Evolutionary conservation across 2,329 filamentous ascomycete genomes (phyloP).

Genomic region (Lachnellula arida): DNA sequence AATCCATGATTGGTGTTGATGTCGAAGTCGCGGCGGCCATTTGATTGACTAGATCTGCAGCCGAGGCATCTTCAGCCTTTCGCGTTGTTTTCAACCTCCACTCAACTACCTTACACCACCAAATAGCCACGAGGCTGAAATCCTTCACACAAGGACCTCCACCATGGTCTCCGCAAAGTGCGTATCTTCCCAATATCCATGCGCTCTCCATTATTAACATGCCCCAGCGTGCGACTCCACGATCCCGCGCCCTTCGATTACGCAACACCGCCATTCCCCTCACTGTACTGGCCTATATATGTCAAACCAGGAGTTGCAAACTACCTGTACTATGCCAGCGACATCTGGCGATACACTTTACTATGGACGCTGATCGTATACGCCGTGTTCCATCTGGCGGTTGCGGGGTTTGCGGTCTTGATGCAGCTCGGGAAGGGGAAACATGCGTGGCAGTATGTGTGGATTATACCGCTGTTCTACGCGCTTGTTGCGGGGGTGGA

Average conservation of each 20-base stretch:
- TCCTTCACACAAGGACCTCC: background rate
- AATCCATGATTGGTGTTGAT: constrained; percentile 2
- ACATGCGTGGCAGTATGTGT: constrained; percentile 36
- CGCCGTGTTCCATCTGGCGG: constrained; percentile 53
- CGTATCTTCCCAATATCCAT: background rate
- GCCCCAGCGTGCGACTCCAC: constrained; percentile 21
- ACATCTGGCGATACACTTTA: constrained; percentile 67
- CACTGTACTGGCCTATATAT: constrained; percentile 58
- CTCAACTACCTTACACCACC: background rate
- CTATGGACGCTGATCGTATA: constrained; percentile 66
- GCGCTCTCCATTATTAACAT: constrained; percentile 3
- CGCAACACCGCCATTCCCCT: constrained; percentile 57
- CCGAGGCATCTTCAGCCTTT: constrained; percentile 13
- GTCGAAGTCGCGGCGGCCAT: background rate
- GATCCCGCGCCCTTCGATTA: constrained; percentile 44
- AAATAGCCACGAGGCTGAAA: constrained; percentile 6
- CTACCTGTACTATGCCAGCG: constrained; percentile 54
- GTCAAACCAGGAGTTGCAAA: constrained; percentile 40
- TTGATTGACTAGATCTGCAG: background rate
- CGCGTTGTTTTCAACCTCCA: background rate
- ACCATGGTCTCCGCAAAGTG: constrained; percentile 18
- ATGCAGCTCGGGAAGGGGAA: constrained; percentile 45
- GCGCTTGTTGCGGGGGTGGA: constrained; percentile 57
- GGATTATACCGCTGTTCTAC: constrained; percentile 58
- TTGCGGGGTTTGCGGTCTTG: constrained; percentile 54